Evolutionary conservation across 495 filamentous ascomycete genomes (phyloP), one percentile per base, ranked within the genome.

Genomic region (Penicillium taxi): DNA sequence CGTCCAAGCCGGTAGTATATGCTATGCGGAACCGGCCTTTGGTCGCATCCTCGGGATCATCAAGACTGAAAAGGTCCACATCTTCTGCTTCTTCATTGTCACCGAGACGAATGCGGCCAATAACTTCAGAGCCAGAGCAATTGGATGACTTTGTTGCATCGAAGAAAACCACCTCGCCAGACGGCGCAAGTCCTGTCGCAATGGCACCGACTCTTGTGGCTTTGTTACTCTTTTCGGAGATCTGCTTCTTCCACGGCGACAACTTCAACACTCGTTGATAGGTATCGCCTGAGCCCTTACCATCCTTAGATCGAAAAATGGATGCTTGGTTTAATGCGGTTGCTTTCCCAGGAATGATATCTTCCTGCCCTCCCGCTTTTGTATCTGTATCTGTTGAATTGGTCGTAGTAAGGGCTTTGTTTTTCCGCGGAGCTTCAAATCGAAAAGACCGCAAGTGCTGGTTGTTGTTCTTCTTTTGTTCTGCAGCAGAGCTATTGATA

Each of bases 381-480:
- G 40, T 62, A 61, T 43, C 41, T 51, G 44, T 41, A 50, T 47
- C 26, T 45, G 41, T 50, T 26, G 42, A 26, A 5, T 13, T 31
- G 9, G 27, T 13, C 11, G 22, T 32, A 17, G 27, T 17, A 4
- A 35, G 7, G 26, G 29, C 27, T 20, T 38, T 22, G 13, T 25
- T 39, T 44, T 52, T 48, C 63, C 39, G 54, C 12, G 64, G 72
- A 26, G 62, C 64, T 32, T 73, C 64, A 41, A 90, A 67, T 28
- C 68, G 56, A 48, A 95, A 91, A n/a, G 86, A 70, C 30, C 89
- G 72, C 39, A 96, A 74, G 58, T 98, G 91, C 47, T 86, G 73
- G 53, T 98, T 96, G 51, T 80, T 85, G 19, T 83, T 85, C 40
- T 77, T 76, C 47, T 77, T 61, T 32, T 84, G 72, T 26, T 86